Base-by-base conservation (phyloP, 805 yeast genomes). In the Wickerhamiella lipophila region DNA sequence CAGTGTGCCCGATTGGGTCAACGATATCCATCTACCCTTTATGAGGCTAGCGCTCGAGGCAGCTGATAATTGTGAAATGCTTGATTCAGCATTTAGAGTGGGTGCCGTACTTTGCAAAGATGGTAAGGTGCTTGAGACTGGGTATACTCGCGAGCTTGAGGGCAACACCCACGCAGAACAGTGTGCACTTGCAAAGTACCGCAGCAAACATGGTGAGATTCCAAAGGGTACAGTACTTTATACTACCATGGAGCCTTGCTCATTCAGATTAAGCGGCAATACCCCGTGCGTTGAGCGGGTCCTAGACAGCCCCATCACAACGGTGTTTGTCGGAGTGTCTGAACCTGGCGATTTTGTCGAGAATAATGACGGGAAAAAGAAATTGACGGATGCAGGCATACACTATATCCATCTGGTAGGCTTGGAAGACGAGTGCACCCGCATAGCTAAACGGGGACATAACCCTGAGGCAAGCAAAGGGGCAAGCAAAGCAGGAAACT, bases 161-260 rank as follows among this genome's bases (percentile, higher is more conserved):
- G 98, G 97, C 0, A 92, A 89, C 64, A 89, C 98, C 0, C 98
- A 89, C 63, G 98, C 98, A 3, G 98, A 92, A 59, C 96, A 92
- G 62, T 82, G 94, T 68, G 96, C 96, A 0, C 61, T 92, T 50
- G 82, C 79, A 27, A 92, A 92, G 63, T 81, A 79, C 56, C 76
- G 70, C 50, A 56, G 60, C 6, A 56, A 64, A 34, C 61, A 65
- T 1, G 68, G 68, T 9, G 25, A 36, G 29, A 69, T 86, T 2
- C 96, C 96, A 0, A 60, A 57, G 7, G 95, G 95, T 0, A 77
- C 92, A 0, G 84, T 83, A 34, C 64, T 92, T 11, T 92, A 84
- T 63, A 89, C 97, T 0, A 86, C 96, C 0, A 92, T 92, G 97
- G 98, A 92, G 60, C 98, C 98, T 0, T 92, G 98, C 61, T 79